Conservation (phyloP, 2,329 filamentous ascomycete species). For the Microdochium nivale region DNA sequence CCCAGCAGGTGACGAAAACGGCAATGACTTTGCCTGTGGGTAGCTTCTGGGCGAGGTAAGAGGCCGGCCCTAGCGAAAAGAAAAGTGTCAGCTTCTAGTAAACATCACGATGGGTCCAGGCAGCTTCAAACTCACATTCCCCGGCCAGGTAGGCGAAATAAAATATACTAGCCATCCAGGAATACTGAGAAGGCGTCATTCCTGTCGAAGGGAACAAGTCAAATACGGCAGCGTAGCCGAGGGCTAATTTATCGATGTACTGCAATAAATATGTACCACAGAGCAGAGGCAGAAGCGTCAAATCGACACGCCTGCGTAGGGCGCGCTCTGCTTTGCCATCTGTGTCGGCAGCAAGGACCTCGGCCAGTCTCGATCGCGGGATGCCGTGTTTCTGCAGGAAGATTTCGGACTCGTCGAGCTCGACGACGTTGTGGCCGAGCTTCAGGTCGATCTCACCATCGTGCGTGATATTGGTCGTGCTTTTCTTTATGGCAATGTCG, state of each 20-base stretch:
- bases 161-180: slow-evolving; percentile 46
- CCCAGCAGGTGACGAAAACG: slow-evolving; percentile 2
- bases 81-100: no score
- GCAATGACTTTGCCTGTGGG: slow-evolving; percentile 1
- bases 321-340: slow-evolving; percentile 18
- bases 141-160: slow-evolving; percentile 29
- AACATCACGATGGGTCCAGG: no score
- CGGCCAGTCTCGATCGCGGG: slow-evolving; percentile 25
- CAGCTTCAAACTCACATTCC: neutral
- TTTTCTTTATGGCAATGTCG: neutral
- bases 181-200: slow-evolving; percentile 36
- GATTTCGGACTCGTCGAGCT: slow-evolving; percentile 32
- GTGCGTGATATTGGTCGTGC: neutral
- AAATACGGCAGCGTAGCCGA: slow-evolving; percentile 10
- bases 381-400: slow-evolving; percentile 35
- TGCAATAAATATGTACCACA: slow-evolving; percentile 40
- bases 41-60: slow-evolving; percentile 1
- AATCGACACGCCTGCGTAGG: slow-evolving; percentile 35
- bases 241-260: slow-evolving; percentile 38
- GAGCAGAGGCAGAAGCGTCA: slow-evolving; percentile 38
- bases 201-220: slow-evolving; percentile 28
- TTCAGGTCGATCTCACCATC: slow-evolving; percentile 2
- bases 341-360: slow-evolving; percentile 21
- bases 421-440: slow-evolving; percentile 1
- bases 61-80: neutral